A percentile compares a stretch with the other conserved stretches of the same genome.
Conservation (phyloP, 2,329 filamentous ascomycete genomes). For the Leptosphaerulina australis region DNA sequence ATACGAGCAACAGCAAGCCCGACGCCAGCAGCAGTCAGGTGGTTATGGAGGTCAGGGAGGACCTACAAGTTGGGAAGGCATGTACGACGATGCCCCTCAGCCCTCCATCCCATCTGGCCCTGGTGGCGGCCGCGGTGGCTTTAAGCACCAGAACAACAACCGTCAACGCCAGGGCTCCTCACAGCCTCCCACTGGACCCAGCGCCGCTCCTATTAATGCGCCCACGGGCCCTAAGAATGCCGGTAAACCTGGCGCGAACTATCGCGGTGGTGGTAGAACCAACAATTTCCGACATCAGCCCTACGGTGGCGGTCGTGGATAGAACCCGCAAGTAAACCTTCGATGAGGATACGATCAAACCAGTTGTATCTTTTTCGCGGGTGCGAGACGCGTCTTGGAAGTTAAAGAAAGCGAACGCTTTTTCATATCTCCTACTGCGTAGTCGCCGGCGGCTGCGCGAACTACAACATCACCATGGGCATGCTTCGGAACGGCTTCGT, state of each 20-base stretch:
- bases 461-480: neutral
- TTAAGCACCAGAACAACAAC: conserved; percentile 38
- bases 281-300: conserved; percentile 42
- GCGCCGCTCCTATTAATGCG: conserved; percentile 72
- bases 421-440: too few relatives aligned
- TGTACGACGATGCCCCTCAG: conserved; percentile 95
- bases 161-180: conserved; percentile 47
- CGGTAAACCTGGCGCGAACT: conserved; percentile 88
- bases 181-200: conserved; percentile 50
- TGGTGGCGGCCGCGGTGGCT: conserved; percentile 49
- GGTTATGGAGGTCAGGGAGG: conserved; percentile 62
- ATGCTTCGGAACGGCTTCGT: neutral
- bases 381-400: neutral
- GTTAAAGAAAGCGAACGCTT: too few relatives aligned
- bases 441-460: too few relatives aligned
- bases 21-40: conserved; percentile 56
- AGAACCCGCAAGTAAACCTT: conserved; percentile 2
- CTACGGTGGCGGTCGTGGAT: conserved; percentile 37
- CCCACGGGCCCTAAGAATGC: conserved; percentile 97
- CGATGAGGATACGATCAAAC: neutral
- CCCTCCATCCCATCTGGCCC: conserved; percentile 67
- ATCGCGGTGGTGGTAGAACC: conserved; percentile 76
- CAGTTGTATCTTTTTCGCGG: neutral
- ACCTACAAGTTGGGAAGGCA: conserved; percentile 93
- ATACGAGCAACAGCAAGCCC: conserved; percentile 71